phyloP scores from a whole-genome alignment of 768 basidiomycete species.

The Rhizopogon rudus region DNA sequence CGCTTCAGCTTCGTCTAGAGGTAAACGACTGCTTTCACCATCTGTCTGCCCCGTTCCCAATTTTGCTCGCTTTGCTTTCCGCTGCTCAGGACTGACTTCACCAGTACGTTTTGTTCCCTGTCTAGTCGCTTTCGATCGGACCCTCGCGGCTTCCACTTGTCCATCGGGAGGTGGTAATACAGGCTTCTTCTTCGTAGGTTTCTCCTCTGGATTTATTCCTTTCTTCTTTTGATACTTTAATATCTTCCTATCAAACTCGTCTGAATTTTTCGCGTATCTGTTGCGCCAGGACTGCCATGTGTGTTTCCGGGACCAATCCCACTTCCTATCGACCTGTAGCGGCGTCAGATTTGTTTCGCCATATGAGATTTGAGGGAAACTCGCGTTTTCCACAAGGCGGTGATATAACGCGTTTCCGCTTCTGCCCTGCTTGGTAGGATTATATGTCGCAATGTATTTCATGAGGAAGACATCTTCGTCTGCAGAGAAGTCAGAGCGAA shows the following conservation, averaged over 20 bases:
- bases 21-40: background rate
- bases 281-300: constrained; percentile 62
- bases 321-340: constrained; percentile 33
- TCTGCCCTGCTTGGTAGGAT: constrained; percentile 37
- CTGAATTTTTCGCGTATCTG: constrained; percentile 45
- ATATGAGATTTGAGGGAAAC: background rate
- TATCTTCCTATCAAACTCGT: constrained; percentile 39
- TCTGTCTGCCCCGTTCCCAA: background rate
- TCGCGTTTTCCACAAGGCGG: constrained; percentile 39
- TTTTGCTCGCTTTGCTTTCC: background rate
- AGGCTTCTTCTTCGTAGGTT: constrained; percentile 5
- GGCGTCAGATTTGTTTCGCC: background rate
- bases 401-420: constrained; percentile 42
- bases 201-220: background rate
- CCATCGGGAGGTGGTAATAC: background rate
- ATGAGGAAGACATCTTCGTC: constrained; percentile 40
- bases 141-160: background rate
- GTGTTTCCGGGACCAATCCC: constrained; percentile 51
- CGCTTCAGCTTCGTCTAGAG: background rate
- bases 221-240: constrained; percentile 32
- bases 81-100: background rate
- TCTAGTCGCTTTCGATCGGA: background rate
- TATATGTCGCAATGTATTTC: constrained; percentile 46
- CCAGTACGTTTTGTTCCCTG: background rate
- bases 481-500: constrained; percentile 25